Base-by-base conservation (phyloP, 129 eudicot genomes). In the Ambrosia trifida region DNA sequence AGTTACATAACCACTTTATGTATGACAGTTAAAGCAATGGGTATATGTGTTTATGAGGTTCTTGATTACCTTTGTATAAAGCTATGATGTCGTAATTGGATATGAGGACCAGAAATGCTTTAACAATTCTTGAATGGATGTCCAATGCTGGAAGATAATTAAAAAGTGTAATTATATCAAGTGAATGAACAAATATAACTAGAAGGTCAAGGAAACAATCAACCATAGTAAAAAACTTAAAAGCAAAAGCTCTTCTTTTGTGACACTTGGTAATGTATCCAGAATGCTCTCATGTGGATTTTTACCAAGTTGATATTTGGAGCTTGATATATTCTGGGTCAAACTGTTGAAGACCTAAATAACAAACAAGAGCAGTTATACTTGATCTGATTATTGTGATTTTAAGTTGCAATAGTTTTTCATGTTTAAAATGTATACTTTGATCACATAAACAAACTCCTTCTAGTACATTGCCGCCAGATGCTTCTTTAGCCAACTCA, bases 21-120 rank as follows among this genome's bases (percentile, higher is more conserved):
- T 50, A 50, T 50, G 20, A 50, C 19, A n/a, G 24, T 5, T 50
- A 50, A 50, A 50, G 56, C 3, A 50, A 50, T 2, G 16, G 0
- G 7, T 50, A n/a, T 20, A 50, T 50, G 56, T 14, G 11, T n/a
- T 50, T 50, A 1, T 16, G 56, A 3, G 2, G 52, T 46, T 46
- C 52, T 46, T 11, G 72, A 28, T 67, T 82, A 94, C 99, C 97
- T 94, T 94, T 3, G 56, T 56, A 69, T 80, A 76, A 24, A 94
- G 89, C 58, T 84, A 87, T n/a, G 92, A 77, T 35, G 93, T 81
- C 53, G 96, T 90, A 43, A 94, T 82, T 7, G 99, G 99, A 78
- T 94, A 94, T 4, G 99, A 90, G 19, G 99, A 94, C 99, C 99
- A 94, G 74, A 89, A 94, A 81, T 90, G 99, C 72, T 94, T 94